Evolutionary conservation across 2,329 filamentous ascomycete species (phyloP).

Genomic region (Drechslera avenae): DNA sequence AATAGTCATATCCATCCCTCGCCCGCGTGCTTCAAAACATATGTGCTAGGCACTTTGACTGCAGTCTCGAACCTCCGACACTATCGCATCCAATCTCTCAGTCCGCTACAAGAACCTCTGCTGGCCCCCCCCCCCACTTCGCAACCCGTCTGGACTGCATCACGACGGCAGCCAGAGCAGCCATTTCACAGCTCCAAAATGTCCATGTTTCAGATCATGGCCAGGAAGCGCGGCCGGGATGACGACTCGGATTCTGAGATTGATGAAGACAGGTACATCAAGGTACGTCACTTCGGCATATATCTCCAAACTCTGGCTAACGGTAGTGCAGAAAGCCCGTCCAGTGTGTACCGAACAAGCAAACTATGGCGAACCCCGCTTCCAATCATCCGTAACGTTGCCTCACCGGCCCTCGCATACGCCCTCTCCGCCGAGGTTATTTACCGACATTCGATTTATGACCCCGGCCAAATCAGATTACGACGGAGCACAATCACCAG

Average conservation of each 20-base stretch:
- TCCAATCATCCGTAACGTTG: slow-evolving; percentile 24
- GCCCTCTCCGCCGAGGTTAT: slow-evolving; percentile 35
- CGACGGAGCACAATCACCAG: slow-evolving; percentile 34
- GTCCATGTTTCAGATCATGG: slow-evolving; percentile 39
- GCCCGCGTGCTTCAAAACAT: slow-evolving; percentile 38
- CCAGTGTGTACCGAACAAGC: slow-evolving; percentile 27
- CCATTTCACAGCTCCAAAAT: slow-evolving; percentile 25
- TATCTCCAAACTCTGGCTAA: slow-evolving; percentile 15
- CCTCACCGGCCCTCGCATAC: slow-evolving; percentile 30
- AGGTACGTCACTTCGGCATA: slow-evolving; percentile 27
- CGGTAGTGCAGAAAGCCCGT: slow-evolving; percentile 36
- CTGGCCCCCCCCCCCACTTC: slow-evolving; percentile 19
- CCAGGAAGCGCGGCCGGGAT: slow-evolving; percentile 40
- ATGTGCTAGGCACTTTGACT: slow-evolving; percentile 27
- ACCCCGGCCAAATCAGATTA: slow-evolving; percentile 41
- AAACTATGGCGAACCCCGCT: slow-evolving; percentile 25
- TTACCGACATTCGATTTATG: slow-evolving; percentile 35
- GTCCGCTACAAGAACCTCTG: slow-evolving; percentile 12
- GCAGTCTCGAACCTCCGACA: slow-evolving; percentile 17
- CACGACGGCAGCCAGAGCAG: slow-evolving; percentile 7
- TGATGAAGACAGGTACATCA: slow-evolving; percentile 39
- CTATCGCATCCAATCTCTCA: slow-evolving; percentile 20
- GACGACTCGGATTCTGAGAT: slow-evolving; percentile 42
- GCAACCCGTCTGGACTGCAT: slow-evolving; percentile 29
- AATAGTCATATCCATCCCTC: slow-evolving; percentile 29